Conservation (phyloP, 2,329 filamentous ascomycete genomes). For the Sporothrix pseudoabietina region DNA sequence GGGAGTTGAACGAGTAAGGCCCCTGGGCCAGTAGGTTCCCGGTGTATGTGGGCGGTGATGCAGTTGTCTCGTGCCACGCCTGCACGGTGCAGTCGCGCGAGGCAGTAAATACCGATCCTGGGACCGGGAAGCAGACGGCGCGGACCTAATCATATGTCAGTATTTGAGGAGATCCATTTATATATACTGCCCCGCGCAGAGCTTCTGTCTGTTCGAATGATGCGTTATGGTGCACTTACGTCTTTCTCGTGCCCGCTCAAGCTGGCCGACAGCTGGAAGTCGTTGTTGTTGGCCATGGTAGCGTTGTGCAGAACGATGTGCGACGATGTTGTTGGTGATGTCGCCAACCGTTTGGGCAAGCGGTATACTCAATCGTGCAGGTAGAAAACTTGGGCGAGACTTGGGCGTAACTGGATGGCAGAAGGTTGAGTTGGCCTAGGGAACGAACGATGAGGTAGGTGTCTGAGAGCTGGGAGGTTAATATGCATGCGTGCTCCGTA, state of each 20-base stretch:
- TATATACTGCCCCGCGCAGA: too few species aligned
- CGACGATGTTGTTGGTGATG: background rate
- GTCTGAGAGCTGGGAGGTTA: background rate
- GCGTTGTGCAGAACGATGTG: background rate
- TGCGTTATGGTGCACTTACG: constrained; percentile 60
- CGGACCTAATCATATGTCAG: constrained; percentile 67
- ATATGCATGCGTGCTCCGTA: background rate
- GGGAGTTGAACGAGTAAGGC: constrained; percentile 81
- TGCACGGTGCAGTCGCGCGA: constrained; percentile 91
- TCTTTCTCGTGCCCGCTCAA: constrained; percentile 90
- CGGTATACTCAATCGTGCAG: background rate
- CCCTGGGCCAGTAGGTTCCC: constrained; percentile 77
- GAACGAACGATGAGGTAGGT: background rate
- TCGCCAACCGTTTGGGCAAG: background rate
- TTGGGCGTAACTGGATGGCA: background rate
- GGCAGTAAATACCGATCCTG: constrained; percentile 72
- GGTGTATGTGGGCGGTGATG: constrained; percentile 68
- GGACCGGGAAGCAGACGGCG: constrained; percentile 74
- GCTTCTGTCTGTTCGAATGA: background rate
- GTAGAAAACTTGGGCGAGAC: too few species aligned
- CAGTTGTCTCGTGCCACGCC: constrained; percentile 70
- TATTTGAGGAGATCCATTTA: background rate
- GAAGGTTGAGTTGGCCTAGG: background rate
- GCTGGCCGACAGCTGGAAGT: constrained; percentile 92
- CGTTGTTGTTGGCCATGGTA: constrained; percentile 59